Conservation (phyloP, 345 rosid genomes). For the Litchi chinensis region DNA sequence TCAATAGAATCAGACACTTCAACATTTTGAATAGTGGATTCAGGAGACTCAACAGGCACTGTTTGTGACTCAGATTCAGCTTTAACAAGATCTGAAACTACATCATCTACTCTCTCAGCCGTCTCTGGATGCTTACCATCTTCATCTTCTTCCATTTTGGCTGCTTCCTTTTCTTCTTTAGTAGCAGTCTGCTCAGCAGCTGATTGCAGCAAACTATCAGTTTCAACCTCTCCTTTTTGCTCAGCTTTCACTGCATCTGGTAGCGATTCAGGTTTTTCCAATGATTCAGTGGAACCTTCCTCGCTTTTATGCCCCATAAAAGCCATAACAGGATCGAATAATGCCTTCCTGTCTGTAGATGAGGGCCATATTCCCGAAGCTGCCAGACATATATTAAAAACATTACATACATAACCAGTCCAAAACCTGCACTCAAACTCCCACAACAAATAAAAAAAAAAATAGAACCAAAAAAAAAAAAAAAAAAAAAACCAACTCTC, state of each 20-base stretch:
- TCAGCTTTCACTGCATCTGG: slow-evolving; percentile 35
- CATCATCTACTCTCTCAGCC: slow-evolving; percentile 38
- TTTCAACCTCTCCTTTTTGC: slow-evolving; percentile 43
- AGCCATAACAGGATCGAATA: slow-evolving; percentile 52
- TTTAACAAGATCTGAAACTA: slow-evolving; percentile 38
- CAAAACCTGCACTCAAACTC: slow-evolving; percentile 7
- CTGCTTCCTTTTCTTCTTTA: slow-evolving; percentile 44
- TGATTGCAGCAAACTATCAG: slow-evolving; percentile 29
- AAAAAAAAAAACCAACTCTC: background rate
- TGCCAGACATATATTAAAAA: slow-evolving; percentile 19
- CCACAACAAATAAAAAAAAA: background rate
- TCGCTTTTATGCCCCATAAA: slow-evolving; percentile 75
- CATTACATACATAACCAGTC: background rate
- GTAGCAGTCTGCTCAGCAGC: slow-evolving; percentile 24
- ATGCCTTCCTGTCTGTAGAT: slow-evolving; percentile 1
- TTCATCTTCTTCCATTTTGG: slow-evolving; percentile 31
- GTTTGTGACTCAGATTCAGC: slow-evolving; percentile 42
- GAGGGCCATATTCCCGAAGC: slow-evolving; percentile 67
- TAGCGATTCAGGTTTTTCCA: slow-evolving; percentile 40
- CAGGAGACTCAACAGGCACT: slow-evolving; percentile 39
- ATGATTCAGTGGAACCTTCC: slow-evolving; percentile 43
- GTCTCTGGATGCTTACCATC: slow-evolving; percentile 38
- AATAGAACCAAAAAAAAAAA: no score
- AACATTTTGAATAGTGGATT: slow-evolving; percentile 33
- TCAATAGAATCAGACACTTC: slow-evolving; percentile 37